Percentiles rank a stretch among this genome's conserved stretches.
Evolutionary conservation across 1,284 basidiomycete species (phyloP).

Genomic region (Spongispora temasekensis): DNA sequence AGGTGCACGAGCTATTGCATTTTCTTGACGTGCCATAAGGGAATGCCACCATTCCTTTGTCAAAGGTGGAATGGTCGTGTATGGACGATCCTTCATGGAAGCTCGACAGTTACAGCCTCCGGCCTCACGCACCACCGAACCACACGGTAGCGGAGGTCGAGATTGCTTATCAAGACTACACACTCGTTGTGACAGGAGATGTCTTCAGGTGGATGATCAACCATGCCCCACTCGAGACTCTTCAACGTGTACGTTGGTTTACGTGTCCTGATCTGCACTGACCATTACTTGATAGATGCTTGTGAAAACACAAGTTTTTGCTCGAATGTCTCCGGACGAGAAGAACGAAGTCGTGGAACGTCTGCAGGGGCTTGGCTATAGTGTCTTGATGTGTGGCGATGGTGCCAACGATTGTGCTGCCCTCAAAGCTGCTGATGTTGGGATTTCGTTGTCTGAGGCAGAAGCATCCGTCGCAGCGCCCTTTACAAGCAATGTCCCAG

Average conservation of each 20-base stretch:
- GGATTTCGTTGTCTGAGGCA: constrained; percentile 95
- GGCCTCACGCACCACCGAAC: constrained; percentile 70
- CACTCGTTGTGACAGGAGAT: constrained; percentile 94
- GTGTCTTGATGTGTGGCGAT: constrained; percentile 98
- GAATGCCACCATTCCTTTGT: constrained; percentile 57
- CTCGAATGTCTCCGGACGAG: constrained; percentile 99
- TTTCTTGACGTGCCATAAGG: constrained; percentile 43
- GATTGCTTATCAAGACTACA: constrained; percentile 83
- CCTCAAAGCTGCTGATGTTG: constrained; percentile 97
- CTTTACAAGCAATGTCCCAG: constrained; percentile 92
- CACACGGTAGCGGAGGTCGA: constrained; percentile 70
- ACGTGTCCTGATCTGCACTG: background rate
- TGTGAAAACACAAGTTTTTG: constrained; percentile 97
- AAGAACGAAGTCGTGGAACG: constrained; percentile 99
- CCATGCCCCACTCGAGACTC: constrained; percentile 89
- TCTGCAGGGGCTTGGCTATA: constrained; percentile 91
- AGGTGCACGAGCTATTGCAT: background rate
- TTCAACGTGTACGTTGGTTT: constrained; percentile 73
- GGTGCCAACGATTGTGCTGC: constrained; percentile 99
- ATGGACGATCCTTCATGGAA: constrained; percentile 89
- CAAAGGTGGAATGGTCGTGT: constrained; percentile 87
- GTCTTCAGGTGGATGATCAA: constrained; percentile 99
- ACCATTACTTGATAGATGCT: constrained; percentile 75
- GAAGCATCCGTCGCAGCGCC: constrained; percentile 99
- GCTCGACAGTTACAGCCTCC: constrained; percentile 87